Base-by-base conservation (phyloP, 2,329 filamentous ascomycete genomes). In the Aspergillus candidus region DNA sequence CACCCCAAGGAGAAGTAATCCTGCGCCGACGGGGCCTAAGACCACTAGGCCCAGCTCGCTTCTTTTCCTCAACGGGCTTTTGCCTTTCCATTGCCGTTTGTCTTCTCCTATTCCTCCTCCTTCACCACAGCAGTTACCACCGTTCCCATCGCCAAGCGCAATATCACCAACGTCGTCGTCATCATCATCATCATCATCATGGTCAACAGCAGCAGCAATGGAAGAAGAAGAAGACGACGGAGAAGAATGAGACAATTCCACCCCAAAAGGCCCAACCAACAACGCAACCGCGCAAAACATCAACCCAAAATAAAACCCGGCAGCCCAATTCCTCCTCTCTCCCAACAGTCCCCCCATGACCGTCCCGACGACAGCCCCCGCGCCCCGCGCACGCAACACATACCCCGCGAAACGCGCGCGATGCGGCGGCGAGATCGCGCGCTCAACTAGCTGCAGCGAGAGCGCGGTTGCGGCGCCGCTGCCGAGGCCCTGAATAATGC, bases 401-500 rank as follows among this genome's bases (percentile, higher is more conserved):
- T 66, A 64, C 8, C 54, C 57, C 8, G 59, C 60, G 36, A 63
- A 67, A 35, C 59, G 56, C 4, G 60, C 55, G 1, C 63, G 61
- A 6, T 64, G 56, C 3, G 54, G 51, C 18, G 61, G 47, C 1
- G 65, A 61, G 3, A 71, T 61, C 1, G 71, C 58, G 33, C 74
- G 71, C 0, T 65, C 60, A 43, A 73, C 58, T 17, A 74, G 57
- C 34, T 74, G 55, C 17, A 69, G 61, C 27, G 70, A 70, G 2
- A 73, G 52, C 1, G 61, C 60, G 44, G 68, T 65, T 4, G 71
- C 64, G 1, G 71, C 72, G 2, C 72, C 72, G 14, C 71, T 71
- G 10, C 72, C 72, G 8, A 72, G 57, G 1, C 72, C 72, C 50
- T 75, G 72, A 3, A 75, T 51, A 12, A 64, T 56, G 14, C 72